Percentiles rank a stretch among this genome's conserved stretches.
Conservation (phyloP, 2,329 filamentous ascomycete genomes). For the Kalaharituber pfeilii region DNA sequence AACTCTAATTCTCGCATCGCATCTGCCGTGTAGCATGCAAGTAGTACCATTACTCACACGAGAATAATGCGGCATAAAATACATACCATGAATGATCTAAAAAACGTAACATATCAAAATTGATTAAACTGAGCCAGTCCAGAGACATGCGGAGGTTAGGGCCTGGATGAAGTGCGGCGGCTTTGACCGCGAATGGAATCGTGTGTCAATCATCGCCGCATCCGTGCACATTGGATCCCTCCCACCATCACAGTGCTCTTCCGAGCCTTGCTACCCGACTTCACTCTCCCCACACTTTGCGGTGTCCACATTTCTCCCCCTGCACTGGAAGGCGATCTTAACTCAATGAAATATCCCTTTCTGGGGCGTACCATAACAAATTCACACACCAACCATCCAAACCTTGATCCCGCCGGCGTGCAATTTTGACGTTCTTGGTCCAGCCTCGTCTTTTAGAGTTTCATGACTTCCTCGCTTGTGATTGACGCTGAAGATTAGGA, state of each 20-base stretch:
- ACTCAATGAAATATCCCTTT: not conserved
- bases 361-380: too few relatives aligned
- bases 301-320: not conserved
- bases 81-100: not conserved
- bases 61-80: not conserved
- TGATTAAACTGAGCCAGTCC: not conserved
- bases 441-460: not conserved
- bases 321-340: not conserved
- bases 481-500: not conserved
- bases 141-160: too few relatives aligned
- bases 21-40: not conserved
- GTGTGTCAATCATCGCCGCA: slow-evolving; percentile 1
- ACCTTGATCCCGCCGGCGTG: not conserved
- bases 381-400: too few relatives aligned
- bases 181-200: slow-evolving; percentile 1
- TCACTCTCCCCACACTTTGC: not conserved
- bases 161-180: not conserved
- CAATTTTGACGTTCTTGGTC: not conserved
- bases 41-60: not conserved
- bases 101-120: not conserved
- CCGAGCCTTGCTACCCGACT: not conserved
- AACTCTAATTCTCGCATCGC: not conserved
- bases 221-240: not conserved
- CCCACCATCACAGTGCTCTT: not conserved
- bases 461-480: not conserved